phyloP scores from a whole-genome alignment of 768 basidiomycete species.

The Megacollybia marginata region DNA sequence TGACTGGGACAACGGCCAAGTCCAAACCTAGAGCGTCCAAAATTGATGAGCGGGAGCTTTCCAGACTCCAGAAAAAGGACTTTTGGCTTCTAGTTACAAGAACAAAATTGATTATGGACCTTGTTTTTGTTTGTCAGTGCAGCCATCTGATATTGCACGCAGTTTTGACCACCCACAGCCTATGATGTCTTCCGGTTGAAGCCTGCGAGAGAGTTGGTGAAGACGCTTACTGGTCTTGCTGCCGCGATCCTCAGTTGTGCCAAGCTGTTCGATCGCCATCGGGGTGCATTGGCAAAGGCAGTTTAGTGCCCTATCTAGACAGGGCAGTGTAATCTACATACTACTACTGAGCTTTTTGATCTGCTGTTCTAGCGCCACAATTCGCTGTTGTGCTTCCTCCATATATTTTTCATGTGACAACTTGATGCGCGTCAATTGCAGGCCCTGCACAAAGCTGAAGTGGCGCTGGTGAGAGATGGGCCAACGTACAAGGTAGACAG shows the following conservation, averaged over 20 bases:
- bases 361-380: slow-evolving; percentile 53
- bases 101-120: slow-evolving; percentile 73
- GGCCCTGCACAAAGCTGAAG: slow-evolving; percentile 33
- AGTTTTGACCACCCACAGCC: slow-evolving; percentile 32
- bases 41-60: slow-evolving; percentile 64
- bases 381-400: slow-evolving; percentile 47
- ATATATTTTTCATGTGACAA: slow-evolving; percentile 69
- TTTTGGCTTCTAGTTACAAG: slow-evolving; percentile 71
- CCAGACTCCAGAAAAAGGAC: slow-evolving; percentile 59
- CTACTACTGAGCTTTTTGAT: slow-evolving; percentile 30
- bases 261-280: slow-evolving; percentile 72
- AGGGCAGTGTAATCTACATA: slow-evolving; percentile 7
- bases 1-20: slow-evolving; percentile 63
- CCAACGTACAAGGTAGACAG: slow-evolving; percentile 59
- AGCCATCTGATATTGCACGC: slow-evolving; percentile 11
- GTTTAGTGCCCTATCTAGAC: not conserved
- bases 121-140: slow-evolving; percentile 77
- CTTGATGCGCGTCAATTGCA: slow-evolving; percentile 55
- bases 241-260: slow-evolving; percentile 68
- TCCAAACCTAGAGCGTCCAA: slow-evolving; percentile 53
- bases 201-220: slow-evolving; percentile 50
- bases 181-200: slow-evolving; percentile 74
- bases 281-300: slow-evolving; percentile 51
- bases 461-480: slow-evolving; percentile 2
- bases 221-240: slow-evolving; percentile 59